phyloP scores from a whole-genome alignment of 208 protist genomes.

The Leishmania braziliensis region DNA sequence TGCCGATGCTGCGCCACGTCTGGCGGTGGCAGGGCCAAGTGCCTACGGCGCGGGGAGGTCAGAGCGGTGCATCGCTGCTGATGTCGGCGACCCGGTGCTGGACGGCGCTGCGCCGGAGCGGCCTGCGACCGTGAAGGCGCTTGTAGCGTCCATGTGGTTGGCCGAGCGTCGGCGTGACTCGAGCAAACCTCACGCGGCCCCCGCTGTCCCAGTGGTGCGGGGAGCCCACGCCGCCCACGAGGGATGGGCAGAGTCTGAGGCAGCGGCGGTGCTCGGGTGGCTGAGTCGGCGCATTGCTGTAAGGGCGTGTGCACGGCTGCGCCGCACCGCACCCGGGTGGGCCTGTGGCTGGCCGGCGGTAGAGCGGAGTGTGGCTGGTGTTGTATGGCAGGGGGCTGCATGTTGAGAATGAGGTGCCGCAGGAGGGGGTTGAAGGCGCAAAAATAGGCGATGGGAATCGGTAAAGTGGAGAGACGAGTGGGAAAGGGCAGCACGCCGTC shows the following conservation, averaged over 20 bases:
- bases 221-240: neutral
- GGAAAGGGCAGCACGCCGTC: neutral
- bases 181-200: neutral
- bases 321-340: neutral
- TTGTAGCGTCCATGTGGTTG: neutral
- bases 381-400: neutral
- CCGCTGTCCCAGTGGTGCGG: neutral
- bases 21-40: neutral
- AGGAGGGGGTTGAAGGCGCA: neutral
- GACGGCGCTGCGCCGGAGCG: neutral
- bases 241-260: neutral
- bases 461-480: neutral
- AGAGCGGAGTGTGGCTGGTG: neutral
- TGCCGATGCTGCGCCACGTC: neutral
- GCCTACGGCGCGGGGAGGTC: neutral
- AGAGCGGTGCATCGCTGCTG: neutral
- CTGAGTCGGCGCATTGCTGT: slow-evolving; percentile 2
- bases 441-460: neutral
- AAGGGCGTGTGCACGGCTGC: neutral
- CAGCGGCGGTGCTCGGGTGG: neutral
- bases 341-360: neutral
- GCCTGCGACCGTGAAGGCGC: neutral
- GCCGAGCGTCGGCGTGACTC: neutral
- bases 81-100: neutral
- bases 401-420: too few species aligned